These are phyloP conservation scores for Primulina tabacum DNA, from an alignment of 257 asterid species.

Conservation along the genomic window DNA sequence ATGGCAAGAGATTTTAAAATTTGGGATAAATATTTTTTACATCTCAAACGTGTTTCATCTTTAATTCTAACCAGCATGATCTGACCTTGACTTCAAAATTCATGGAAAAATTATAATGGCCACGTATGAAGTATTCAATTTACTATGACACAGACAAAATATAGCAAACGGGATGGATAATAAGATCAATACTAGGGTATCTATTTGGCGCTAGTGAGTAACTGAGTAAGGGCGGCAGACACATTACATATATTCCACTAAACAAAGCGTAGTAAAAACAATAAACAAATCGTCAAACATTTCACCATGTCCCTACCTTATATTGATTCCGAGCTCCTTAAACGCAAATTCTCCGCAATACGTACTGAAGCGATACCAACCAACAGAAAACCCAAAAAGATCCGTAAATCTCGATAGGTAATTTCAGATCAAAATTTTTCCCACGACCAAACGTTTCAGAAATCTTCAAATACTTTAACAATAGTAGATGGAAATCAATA, in stretches of 20 bases:
- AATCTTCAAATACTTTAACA: conserved; percentile 22
- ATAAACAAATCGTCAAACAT: neutral
- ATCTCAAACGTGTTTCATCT: neutral
- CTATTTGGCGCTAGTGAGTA: too few relatives aligned
- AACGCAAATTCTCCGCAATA: conserved; percentile 13
- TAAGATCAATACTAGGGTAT: neutral
- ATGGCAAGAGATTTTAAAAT: neutral
- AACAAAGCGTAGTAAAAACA: neutral
- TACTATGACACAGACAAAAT: neutral
- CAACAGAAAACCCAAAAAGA: conserved; percentile 14
- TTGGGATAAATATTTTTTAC: neutral
- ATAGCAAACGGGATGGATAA: neutral
- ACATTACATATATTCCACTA: neutral
- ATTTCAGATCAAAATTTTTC: conserved; percentile 17
- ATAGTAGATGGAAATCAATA: conserved; percentile 27
- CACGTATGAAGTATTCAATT: neutral
- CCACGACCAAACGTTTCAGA: conserved; percentile 23
- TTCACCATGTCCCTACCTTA: conserved; percentile 25
- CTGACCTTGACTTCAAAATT: neutral
- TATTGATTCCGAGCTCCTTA: conserved; percentile 12
- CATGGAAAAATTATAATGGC: neutral
- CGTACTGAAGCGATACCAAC: conserved; percentile 18
- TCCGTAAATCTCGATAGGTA: conserved; percentile 21
- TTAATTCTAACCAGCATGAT: conserved; percentile 11
- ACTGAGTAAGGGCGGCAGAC: too few relatives aligned